A percentile compares a stretch with the other conserved stretches of the same genome.
These are phyloP conservation scores for Aethionema arabicum DNA, from an alignment of 345 rosid genomes.

Conservation along the genomic window DNA sequence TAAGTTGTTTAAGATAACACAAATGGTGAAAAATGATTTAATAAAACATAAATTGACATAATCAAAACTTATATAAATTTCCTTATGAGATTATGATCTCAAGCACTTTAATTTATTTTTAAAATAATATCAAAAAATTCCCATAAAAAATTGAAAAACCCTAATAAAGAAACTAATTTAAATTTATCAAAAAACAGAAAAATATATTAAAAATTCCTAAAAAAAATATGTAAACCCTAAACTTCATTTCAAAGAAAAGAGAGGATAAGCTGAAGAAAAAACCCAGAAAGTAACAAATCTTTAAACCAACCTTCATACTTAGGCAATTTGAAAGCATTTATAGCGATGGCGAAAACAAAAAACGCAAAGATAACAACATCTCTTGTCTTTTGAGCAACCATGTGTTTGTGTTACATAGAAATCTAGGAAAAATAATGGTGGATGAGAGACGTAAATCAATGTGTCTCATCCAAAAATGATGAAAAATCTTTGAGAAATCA, in stretches of 20 bases:
- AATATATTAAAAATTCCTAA: constrained; percentile 12
- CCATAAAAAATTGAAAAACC: not conserved
- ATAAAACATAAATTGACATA: constrained; percentile 1
- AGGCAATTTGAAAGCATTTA: constrained; percentile 47
- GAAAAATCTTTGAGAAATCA: constrained; percentile 4
- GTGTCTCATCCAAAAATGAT: constrained; percentile 4
- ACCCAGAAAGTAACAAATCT: constrained; percentile 6
- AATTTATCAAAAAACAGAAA: constrained; percentile 1
- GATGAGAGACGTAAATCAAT: constrained; percentile 17
- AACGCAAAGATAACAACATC: constrained; percentile 30
- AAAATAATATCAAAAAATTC: constrained; percentile 5
- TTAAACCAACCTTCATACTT: constrained; percentile 54
- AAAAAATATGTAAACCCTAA: constrained; percentile 10
- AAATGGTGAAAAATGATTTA: constrained; percentile 8
- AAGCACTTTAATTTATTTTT: not conserved
- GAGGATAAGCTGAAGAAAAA: constrained; percentile 1
- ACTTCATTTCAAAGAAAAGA: not conserved
- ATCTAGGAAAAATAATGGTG: not conserved
- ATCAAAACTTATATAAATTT: not conserved
- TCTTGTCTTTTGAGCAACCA: constrained; percentile 37
- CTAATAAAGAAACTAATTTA: constrained; percentile 11
- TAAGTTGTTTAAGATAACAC: constrained; percentile 11
- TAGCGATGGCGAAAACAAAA: constrained; percentile 38
- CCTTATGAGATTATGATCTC: constrained; percentile 8
- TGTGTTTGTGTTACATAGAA: constrained; percentile 20